These are phyloP conservation scores for Begonia loranthoides DNA, from an alignment of 306 rosid species.

Conservation along the genomic window DNA sequence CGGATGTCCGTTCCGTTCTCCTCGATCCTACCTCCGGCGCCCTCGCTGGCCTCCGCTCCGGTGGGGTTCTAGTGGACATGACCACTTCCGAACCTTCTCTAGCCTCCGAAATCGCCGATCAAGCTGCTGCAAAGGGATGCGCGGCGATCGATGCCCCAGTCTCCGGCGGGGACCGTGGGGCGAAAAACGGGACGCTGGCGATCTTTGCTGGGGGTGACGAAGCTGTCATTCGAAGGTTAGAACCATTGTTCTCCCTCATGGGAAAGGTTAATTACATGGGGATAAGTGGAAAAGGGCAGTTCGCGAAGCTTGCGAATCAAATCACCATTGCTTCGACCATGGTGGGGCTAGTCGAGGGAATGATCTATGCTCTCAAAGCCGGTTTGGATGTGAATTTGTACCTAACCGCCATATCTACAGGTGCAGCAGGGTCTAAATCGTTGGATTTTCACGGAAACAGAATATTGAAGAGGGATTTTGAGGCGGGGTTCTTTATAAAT, in stretches of 20 bases:
- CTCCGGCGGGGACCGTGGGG: slow-evolving; percentile 86
- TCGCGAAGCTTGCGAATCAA: slow-evolving; percentile 83
- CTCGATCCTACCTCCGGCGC: slow-evolving; percentile 59
- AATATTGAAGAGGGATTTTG: slow-evolving; percentile 67
- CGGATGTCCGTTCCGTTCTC: slow-evolving; percentile 82
- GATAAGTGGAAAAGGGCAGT: slow-evolving; percentile 70
- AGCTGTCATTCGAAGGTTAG: slow-evolving; percentile 12
- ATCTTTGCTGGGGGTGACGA: slow-evolving; percentile 78
- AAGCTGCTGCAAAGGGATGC: slow-evolving; percentile 39
- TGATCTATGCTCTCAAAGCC: slow-evolving; percentile 71
- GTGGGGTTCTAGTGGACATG: slow-evolving; percentile 85
- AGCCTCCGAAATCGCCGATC: slow-evolving; percentile 48
- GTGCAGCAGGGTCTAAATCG: slow-evolving; percentile 65
- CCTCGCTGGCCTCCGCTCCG: slow-evolving; percentile 63
- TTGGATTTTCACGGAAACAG: slow-evolving; percentile 49
- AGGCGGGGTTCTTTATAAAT: slow-evolving; percentile 64
- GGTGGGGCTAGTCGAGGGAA: slow-evolving; percentile 86
- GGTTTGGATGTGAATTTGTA: slow-evolving; percentile 58
- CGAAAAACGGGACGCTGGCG: slow-evolving; percentile 52
- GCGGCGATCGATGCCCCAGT: slow-evolving; percentile 74
- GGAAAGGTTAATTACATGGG: slow-evolving; percentile 93
- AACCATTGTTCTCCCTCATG: slow-evolving; percentile 31
- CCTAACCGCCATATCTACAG: slow-evolving; percentile 55
- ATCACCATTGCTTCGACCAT: slow-evolving; percentile 55
- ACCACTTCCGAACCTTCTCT: slow-evolving; percentile 93